Conservation (phyloP, 2,329 filamentous ascomycete species). For the Chaetomium strumarium region DNA sequence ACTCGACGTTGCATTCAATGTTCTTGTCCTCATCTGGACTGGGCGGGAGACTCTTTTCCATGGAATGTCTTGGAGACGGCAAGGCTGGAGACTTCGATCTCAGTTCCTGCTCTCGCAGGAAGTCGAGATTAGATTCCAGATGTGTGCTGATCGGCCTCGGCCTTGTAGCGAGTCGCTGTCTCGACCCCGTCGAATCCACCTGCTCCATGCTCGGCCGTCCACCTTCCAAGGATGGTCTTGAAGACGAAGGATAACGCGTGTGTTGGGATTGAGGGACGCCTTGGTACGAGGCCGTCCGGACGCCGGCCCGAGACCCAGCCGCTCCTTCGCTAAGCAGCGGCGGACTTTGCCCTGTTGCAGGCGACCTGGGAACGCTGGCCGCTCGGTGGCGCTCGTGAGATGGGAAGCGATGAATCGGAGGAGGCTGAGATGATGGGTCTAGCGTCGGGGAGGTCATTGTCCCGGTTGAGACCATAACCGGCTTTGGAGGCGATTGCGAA, state of each 20-base stretch:
- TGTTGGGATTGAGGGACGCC: conserved; percentile 32
- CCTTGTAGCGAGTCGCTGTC: conserved; percentile 34
- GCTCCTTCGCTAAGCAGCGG: conserved; percentile 22
- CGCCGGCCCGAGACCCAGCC: conserved; percentile 23
- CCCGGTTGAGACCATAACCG: conserved; percentile 53
- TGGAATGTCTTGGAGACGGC: conserved; percentile 29
- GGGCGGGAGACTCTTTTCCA: conserved; percentile 36
- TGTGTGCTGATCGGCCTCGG: conserved; percentile 76
- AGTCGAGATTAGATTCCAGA: conserved; percentile 76
- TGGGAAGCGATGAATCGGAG: conserved; percentile 39
- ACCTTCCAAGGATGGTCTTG: conserved; percentile 65
- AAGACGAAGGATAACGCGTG: conserved; percentile 39
- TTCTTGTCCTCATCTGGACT: conserved; percentile 52
- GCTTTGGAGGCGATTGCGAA: conserved; percentile 28
- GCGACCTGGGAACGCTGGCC: conserved; percentile 35
- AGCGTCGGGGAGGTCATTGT: conserved; percentile 68
- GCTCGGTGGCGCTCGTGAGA: conserved; percentile 35
- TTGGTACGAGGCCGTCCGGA: conserved; percentile 32
- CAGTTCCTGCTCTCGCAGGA: conserved; percentile 69
- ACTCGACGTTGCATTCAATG: conserved; percentile 77
- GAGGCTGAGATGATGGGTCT: conserved; percentile 41
- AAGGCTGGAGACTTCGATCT: conserved; percentile 38
- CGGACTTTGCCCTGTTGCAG: conserved; percentile 26
- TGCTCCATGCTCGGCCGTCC: conserved; percentile 60
- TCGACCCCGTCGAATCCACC: conserved; percentile 50